These are phyloP conservation scores for Trichoderma aggressivum DNA, from an alignment of 2,329 filamentous ascomycete species.

Conservation along the genomic window DNA sequence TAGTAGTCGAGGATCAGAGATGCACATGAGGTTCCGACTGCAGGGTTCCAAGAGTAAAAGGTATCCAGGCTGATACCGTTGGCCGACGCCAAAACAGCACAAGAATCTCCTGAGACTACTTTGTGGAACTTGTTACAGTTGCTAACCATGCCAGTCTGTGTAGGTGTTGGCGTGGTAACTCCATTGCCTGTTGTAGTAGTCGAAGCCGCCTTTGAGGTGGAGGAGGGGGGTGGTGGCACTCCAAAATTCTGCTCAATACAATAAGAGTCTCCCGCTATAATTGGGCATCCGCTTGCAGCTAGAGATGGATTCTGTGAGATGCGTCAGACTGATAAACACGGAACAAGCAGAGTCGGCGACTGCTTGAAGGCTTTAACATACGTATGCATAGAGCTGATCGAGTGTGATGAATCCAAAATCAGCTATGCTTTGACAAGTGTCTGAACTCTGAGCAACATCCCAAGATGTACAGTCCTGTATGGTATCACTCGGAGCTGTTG, in stretches of 20 bases:
- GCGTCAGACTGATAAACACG: neutral
- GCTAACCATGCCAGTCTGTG: conserved; percentile 18
- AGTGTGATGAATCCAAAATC: neutral
- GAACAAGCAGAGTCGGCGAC: neutral
- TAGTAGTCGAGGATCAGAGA: neutral
- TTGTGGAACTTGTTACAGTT: conserved; percentile 17
- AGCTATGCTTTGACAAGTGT: neutral
- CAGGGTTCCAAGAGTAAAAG: neutral
- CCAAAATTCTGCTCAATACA: neutral
- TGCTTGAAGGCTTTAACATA: neutral
- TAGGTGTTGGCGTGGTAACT: conserved; percentile 15
- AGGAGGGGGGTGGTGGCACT: neutral
- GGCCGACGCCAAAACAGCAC: conserved; percentile 10
- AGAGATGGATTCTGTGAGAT: neutral
- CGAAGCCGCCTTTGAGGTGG: neutral
- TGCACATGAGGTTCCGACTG: neutral
- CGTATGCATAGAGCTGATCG: neutral
- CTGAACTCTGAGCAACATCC: neutral
- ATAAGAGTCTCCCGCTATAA: neutral
- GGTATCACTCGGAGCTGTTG: neutral
- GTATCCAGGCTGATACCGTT: neutral
- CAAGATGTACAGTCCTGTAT: neutral
- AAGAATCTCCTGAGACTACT: conserved; percentile 23
- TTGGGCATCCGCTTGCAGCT: neutral
- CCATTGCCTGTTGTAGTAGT: neutral